phyloP scores from a whole-genome alignment of 495 filamentous ascomycete species.

The Extremus antarcticus region DNA sequence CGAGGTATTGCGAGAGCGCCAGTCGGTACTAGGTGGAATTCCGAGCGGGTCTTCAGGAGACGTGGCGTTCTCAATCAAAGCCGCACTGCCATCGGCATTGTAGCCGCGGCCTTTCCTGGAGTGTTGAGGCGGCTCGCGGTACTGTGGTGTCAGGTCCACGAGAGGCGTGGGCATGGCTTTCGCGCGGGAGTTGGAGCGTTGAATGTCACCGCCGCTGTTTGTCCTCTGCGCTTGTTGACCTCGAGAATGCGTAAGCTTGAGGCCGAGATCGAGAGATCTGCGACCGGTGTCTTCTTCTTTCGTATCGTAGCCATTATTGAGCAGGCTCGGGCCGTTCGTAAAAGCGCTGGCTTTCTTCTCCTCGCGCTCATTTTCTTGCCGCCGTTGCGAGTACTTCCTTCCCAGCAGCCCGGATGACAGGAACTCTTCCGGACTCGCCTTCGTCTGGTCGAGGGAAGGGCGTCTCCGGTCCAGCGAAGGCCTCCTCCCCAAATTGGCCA shows the following conservation, averaged over 20 bases:
- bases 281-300: constrained; percentile 2
- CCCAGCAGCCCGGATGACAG: constrained; percentile 49
- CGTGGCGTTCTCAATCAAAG: constrained; percentile 58
- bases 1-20: constrained; percentile 29
- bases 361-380: constrained; percentile 44
- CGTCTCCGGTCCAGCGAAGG: constrained; percentile 6
- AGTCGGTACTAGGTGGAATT: constrained; percentile 43
- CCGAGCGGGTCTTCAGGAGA: constrained; percentile 41
- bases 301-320: constrained; percentile 31
- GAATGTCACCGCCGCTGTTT: constrained; percentile 17
- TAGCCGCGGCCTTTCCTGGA: constrained; percentile 57
- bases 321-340: constrained; percentile 39
- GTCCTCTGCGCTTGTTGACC: constrained; percentile 1
- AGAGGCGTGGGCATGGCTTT: constrained; percentile 47
- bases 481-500: constrained; percentile 9
- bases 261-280: constrained; percentile 9
- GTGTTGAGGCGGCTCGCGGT: constrained; percentile 64
- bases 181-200: constrained; percentile 17
- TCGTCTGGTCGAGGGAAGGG: constrained; percentile 5
- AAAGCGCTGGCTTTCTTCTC: constrained; percentile 30
- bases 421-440: constrained; percentile 29
- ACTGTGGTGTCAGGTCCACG: constrained; percentile 64
- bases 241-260: constrained; percentile 15
- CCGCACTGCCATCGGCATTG: constrained; percentile 41
- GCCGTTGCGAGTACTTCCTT: constrained; percentile 51